Evolutionary conservation across 352 stramenopile species (phyloP), one percentile per base, ranked within the genome.

Genomic region (Elongisporangium anandrum): DNA sequence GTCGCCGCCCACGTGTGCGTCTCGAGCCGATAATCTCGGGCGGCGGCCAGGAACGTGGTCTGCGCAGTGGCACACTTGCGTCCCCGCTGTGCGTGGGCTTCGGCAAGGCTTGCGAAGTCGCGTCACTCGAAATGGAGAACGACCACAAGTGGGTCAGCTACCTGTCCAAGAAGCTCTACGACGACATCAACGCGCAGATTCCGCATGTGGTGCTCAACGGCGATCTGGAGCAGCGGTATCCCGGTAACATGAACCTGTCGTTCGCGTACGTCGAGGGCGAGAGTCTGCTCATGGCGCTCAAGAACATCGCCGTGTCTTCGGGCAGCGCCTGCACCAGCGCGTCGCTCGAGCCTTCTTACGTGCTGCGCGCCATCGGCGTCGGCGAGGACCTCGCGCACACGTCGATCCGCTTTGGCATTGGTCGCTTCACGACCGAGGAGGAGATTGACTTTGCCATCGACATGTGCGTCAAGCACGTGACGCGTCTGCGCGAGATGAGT

Each of bases 191-290:
- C 19, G 73, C 82, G 16, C 73, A 71, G 51, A 86, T 95, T 38
- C 87, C 96, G 20, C 88, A 99, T 67, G 96, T 99, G 15, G 87
- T 97, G 49, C 80, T 99, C 21, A 99, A 99, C 73, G 98, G 97
- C 34, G 94, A 99, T 76, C 65, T 82, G 17, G 83, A 96, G 55
- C 62, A 95, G 67, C 85, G 96, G 21, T 98, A 99, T 77, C 79
- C 87, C 19, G 97, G 98, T 52, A 99, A 98, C 77, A 65, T 99
- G 26, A 99, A 99, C 79, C 90, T 99, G 45, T 99, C 92, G 60
- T 99, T 99, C 79, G 96, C 97, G 10, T 99, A 99, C 78, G 97
- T 99, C 16, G 97, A 99, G 69, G 98, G 98, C 56, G 98, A 99
- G 79, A 98, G 86, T 61, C 79, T 99, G 61, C 81, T 99, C 21